Evolutionary conservation across 768 basidiomycete species (phyloP).

Genomic region (Gautieria morchelliformis): DNA sequence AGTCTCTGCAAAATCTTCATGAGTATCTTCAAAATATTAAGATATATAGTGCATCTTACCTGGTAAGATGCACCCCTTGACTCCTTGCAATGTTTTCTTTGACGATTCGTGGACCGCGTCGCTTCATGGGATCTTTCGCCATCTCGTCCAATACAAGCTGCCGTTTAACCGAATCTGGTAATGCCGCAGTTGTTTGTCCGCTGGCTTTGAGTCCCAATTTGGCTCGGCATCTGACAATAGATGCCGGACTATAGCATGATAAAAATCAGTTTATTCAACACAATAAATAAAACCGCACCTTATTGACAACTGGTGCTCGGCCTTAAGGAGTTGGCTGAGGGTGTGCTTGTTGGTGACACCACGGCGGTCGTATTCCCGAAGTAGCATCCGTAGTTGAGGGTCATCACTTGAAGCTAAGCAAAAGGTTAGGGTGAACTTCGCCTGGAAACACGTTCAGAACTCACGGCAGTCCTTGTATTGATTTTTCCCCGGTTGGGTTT

Average conservation of each 20-base stretch:
- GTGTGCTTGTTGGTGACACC: too few species aligned
- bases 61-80: neutral
- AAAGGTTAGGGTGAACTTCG: too few species aligned
- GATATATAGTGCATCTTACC: neutral
- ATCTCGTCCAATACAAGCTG: conserved; percentile 19
- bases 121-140: neutral
- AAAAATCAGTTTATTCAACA: too few species aligned
- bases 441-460: too few species aligned
- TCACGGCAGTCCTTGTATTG: too few species aligned
- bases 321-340: too few species aligned
- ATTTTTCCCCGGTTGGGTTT: too few species aligned
- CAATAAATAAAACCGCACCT: too few species aligned
- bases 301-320: too few species aligned
- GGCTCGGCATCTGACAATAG: neutral
- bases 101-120: neutral
- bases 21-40: neutral
- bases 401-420: too few species aligned
- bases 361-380: too few species aligned
- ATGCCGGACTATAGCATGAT: neutral
- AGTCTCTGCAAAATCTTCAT: neutral
- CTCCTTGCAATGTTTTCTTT: neutral
- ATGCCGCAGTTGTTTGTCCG: conserved; percentile 14
- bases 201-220: neutral
- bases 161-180: conserved; percentile 21
- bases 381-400: too few species aligned